Evolutionary conservation across 2,329 filamentous ascomycete species (phyloP).

Genomic region (Colletotrichum sp.): DNA sequence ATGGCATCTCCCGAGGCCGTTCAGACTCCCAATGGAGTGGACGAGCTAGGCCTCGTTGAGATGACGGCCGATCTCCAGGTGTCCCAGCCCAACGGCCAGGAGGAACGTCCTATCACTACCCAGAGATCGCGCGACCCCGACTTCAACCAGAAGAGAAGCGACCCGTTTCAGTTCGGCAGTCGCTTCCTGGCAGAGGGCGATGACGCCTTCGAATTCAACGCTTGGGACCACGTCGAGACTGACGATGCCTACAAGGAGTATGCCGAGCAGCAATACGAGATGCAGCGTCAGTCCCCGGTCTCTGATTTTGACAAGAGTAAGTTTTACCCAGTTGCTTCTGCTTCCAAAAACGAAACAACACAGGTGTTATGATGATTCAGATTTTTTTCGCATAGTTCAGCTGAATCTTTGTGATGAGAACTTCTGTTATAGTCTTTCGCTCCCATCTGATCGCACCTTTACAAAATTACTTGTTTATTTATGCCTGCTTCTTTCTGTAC

Average conservation of each 20-base stretch:
- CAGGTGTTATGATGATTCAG: constrained; percentile 29
- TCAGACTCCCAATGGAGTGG: neutral
- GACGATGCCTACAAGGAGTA: constrained; percentile 88
- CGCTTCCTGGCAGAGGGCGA: constrained; percentile 83
- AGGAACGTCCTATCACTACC: constrained; percentile 45
- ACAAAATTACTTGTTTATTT: neutral
- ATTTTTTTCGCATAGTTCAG: constrained; percentile 61
- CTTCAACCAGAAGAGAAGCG: constrained; percentile 82
- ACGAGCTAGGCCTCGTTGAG: constrained; percentile 25
- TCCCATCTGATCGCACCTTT: constrained; percentile 67
- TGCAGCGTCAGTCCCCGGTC: constrained; percentile 85
- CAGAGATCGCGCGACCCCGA: constrained; percentile 74
- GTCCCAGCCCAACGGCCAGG: constrained; percentile 4
- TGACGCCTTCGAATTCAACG: constrained; percentile 96
- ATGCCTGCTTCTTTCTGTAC: constrained; percentile 9
- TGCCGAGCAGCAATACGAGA: constrained; percentile 81
- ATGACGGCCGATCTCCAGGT: constrained; percentile 27
- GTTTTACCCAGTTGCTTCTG: constrained; percentile 29
- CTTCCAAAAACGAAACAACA: neutral
- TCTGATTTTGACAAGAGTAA: constrained; percentile 90
- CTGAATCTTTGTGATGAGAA: constrained; percentile 61
- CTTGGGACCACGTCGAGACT: constrained; percentile 97
- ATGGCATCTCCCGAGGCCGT: constrained; percentile 9
- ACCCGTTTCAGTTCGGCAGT: constrained; percentile 96
- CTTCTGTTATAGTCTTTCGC: constrained; percentile 70